A percentile compares a stretch with the other conserved stretches of the same genome.
Evolutionary conservation across 495 filamentous ascomycete genomes (phyloP).

Genomic region (Trichoderma gamsii): DNA sequence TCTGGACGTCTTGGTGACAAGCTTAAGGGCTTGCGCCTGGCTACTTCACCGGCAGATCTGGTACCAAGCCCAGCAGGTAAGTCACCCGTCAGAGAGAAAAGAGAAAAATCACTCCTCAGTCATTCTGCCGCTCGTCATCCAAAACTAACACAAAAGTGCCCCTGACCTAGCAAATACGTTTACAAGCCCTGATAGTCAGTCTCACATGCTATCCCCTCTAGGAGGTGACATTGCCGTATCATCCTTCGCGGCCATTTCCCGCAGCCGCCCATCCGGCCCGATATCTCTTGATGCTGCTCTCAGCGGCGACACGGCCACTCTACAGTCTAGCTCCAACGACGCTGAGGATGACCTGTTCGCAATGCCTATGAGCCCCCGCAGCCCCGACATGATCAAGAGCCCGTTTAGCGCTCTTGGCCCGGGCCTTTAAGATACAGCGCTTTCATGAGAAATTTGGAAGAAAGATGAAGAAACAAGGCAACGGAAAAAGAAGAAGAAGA

Average conservation of each 20-base stretch:
- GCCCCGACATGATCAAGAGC: constrained; percentile 70
- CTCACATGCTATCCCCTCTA: constrained; percentile 53
- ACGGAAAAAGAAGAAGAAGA: background rate
- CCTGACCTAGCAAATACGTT: constrained; percentile 15
- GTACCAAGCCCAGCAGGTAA: constrained; percentile 41
- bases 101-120: background rate
- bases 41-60: constrained; percentile 60
- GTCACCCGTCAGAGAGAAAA: constrained; percentile 18
- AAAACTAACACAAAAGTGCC: background rate
- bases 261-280: constrained; percentile 29
- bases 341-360: constrained; percentile 73
- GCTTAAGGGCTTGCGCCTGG: constrained; percentile 66
- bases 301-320: constrained; percentile 23
- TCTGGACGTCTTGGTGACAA: constrained; percentile 67
- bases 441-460: background rate
- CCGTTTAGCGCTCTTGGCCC: constrained; percentile 50
- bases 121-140: background rate
- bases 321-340: constrained; percentile 38
- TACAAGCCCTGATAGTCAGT: constrained; percentile 14
- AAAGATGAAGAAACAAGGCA: background rate
- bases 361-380: constrained; percentile 70
- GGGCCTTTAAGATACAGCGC: background rate
- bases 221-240: constrained; percentile 60
- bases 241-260: constrained; percentile 53
- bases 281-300: constrained; percentile 44